Conservation (phyloP, 108 stramenopile species). For the Skeletonema potamos region DNA sequence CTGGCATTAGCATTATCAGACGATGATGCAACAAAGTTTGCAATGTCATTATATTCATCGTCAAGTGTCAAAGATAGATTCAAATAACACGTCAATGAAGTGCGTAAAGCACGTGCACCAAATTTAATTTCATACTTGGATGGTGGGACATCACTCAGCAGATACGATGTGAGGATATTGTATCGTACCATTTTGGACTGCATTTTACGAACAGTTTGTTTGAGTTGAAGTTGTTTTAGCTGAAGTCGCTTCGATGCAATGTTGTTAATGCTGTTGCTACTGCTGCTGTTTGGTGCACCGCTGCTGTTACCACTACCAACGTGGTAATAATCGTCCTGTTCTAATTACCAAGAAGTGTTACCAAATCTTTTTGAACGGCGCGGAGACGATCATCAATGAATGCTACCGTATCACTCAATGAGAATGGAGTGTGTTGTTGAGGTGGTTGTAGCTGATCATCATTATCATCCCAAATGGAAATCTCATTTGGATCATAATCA, state of each 20-base stretch:
- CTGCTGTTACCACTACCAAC: neutral
- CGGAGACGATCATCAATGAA: conserved; percentile 57
- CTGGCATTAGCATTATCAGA: neutral
- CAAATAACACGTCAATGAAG: conserved; percentile 34
- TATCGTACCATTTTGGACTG: conserved; percentile 50
- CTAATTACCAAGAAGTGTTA: conserved; percentile 28
- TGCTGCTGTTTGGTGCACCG: neutral
- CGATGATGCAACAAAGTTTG: neutral
- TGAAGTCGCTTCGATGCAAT: neutral
- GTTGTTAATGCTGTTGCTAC: too few species aligned
- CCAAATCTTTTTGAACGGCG: conserved; percentile 52
- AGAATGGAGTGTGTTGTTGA: conserved; percentile 11
- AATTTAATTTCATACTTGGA: conserved; percentile 47
- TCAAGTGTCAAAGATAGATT: conserved; percentile 15
- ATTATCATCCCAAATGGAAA: conserved; percentile 16
- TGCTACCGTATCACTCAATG: conserved; percentile 39
- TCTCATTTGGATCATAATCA: conserved; percentile 14
- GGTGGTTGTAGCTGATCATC: neutral
- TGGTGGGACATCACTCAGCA: conserved; percentile 25
- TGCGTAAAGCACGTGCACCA: conserved; percentile 30
- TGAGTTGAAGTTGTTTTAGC: neutral
- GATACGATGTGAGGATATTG: conserved; percentile 32
- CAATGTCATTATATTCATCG: conserved; percentile 14
- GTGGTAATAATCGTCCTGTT: neutral
- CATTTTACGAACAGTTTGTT: conserved; percentile 22